phyloP scores from a whole-genome alignment of 768 basidiomycete species.

The Trichaptum fuscoviolaceum region DNA sequence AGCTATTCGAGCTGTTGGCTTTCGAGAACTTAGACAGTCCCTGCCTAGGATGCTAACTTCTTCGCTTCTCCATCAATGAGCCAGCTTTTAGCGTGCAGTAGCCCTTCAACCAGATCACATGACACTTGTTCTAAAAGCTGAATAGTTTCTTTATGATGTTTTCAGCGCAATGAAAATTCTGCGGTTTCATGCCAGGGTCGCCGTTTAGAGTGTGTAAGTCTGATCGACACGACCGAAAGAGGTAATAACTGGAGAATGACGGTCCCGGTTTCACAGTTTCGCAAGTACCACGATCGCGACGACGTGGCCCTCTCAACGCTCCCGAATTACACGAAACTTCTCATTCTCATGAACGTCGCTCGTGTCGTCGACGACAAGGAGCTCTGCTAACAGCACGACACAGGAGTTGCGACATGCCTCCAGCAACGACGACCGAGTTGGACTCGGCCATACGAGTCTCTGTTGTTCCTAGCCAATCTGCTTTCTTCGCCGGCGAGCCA shows the following conservation, averaged over 20 bases:
- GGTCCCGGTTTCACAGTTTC: background rate
- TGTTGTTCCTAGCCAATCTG: slow-evolving; percentile 76
- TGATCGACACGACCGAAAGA: background rate
- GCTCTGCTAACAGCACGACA: background rate
- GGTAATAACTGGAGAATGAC: background rate
- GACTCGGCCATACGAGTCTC: slow-evolving; percentile 61
- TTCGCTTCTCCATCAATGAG: too few species aligned
- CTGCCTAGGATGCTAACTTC: too few species aligned
- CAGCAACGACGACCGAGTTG: background rate
- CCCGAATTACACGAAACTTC: background rate
- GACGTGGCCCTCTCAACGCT: background rate
- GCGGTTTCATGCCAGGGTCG: background rate
- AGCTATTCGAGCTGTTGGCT: too few species aligned
- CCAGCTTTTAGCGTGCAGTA: too few species aligned
- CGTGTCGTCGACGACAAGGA: background rate
- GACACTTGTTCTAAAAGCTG: too few species aligned
- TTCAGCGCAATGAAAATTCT: too few species aligned
- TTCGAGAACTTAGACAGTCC: too few species aligned
- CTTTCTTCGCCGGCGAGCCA: slow-evolving; percentile 89
- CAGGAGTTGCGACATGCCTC: background rate
- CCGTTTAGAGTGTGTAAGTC: background rate
- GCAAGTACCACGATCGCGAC: background rate
- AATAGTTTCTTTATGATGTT: too few species aligned
- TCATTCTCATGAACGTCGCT: background rate
- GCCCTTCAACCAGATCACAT: too few species aligned